Base-by-base conservation (phyloP, 441 rosid species). In the Syzygium syzygioides region DNA sequence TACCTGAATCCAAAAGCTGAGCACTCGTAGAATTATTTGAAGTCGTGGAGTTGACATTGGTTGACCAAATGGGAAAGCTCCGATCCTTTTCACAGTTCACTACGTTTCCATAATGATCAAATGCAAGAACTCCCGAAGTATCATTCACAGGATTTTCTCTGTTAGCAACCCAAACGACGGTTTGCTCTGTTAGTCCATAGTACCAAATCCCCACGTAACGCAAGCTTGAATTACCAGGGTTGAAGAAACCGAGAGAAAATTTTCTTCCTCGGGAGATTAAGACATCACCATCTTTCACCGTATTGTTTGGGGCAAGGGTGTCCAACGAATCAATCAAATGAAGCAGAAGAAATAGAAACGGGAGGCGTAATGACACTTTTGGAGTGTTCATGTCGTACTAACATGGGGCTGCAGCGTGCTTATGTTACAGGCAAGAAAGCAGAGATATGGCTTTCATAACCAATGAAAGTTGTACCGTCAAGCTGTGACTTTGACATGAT, bases 1-100 rank as follows among this genome's bases (percentile, higher is more conserved):
- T 95, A 10, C 97, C 97, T 64, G 94, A 55, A 91, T 96, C 96
- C 28, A 91, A 85, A 8, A 96, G 91, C 92, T 89, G 95, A 53
- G 93, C 96, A 52, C 85, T n/a, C 71, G 87, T 87, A 80, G 55
- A 80, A 32, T 88, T 80, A 32, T 56, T 84, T 3, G 79, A 32
- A 30, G 90, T 68, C 2, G 68, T 32, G 28, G 87, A 89, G 1
- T 94, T 86, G 79, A 93, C 86, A 88, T 94, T 93, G 1, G 96
- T 87, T 5, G 97, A 94, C 99, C 97, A 96, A n/a, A 94, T 52
- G 55, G 93, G 93, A 14, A 87, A 62, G 83, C 88, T 93, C 76
- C 93, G 90, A 13, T 89, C 87, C 28, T 57, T 57, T 23, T 12
- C 62, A 10, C 17, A 28, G 85, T 48, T 80, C 54, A 80, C 54